Evolutionary conservation across 2,329 filamentous ascomycete genomes (phyloP).

Genomic region (Fonsecaea monophora): DNA sequence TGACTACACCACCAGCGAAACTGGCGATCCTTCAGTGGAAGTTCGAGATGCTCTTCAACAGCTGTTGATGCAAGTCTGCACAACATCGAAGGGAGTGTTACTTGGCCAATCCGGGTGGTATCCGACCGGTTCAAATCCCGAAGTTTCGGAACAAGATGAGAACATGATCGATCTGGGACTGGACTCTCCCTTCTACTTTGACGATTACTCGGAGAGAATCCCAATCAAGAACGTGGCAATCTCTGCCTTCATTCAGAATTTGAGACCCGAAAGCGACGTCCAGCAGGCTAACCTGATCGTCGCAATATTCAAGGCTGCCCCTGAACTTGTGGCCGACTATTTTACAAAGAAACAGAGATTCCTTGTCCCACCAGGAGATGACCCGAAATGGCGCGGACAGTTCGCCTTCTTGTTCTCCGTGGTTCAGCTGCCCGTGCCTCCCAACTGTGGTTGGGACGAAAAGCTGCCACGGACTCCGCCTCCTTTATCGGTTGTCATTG

Average conservation of each 20-base stretch:
- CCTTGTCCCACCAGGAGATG: slow-evolving; percentile 87
- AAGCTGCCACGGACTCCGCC: slow-evolving; percentile 73
- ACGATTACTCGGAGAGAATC: slow-evolving; percentile 69
- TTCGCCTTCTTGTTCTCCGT: slow-evolving; percentile 85
- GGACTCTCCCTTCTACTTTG: slow-evolving; percentile 73
- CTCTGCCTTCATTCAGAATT: slow-evolving; percentile 75
- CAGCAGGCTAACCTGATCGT: slow-evolving; percentile 82
- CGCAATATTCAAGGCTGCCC: slow-evolving; percentile 78
- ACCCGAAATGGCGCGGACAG: slow-evolving; percentile 93
- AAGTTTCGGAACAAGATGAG: slow-evolving; percentile 58
- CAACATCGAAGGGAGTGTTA: slow-evolving; percentile 73
- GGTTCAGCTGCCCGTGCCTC: slow-evolving; percentile 75
- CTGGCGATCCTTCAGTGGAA: slow-evolving; percentile 51
- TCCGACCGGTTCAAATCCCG: slow-evolving; percentile 70
- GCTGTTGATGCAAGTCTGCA: slow-evolving; percentile 78
- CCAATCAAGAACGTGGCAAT: slow-evolving; percentile 81
- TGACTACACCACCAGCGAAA: slow-evolving; percentile 55
- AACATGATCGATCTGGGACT: slow-evolving; percentile 67
- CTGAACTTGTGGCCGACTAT: slow-evolving; percentile 87
- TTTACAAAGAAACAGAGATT: slow-evolving; percentile 82
- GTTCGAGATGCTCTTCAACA: slow-evolving; percentile 75
- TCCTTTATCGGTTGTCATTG: slow-evolving; percentile 77
- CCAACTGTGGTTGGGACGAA: slow-evolving; percentile 69
- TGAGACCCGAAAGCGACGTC: slow-evolving; percentile 82
- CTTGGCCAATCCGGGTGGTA: slow-evolving; percentile 84